phyloP scores from a whole-genome alignment of 345 rosid genomes.

The Murraya koenigii region DNA sequence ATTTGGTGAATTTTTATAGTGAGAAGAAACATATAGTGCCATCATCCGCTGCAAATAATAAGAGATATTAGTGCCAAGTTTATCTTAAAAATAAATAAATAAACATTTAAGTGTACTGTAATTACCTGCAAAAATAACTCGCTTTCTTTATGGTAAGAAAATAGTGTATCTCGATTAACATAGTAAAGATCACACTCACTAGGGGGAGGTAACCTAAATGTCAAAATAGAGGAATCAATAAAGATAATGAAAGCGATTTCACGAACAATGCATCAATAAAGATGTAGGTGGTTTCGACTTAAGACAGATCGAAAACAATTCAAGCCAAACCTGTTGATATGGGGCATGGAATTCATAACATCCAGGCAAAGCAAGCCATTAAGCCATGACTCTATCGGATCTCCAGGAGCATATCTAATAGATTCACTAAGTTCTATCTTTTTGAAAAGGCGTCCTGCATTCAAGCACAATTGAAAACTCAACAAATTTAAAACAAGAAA shows the following conservation, averaged over 20 bases:
- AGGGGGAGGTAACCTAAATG: constrained; percentile 71
- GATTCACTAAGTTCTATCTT: constrained; percentile 92
- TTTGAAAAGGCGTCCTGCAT: constrained; percentile 77
- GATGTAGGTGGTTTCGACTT: constrained; percentile 2
- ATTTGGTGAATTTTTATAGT: constrained; percentile 97
- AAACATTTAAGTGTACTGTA: background rate
- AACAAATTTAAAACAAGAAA: background rate
- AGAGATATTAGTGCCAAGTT: constrained; percentile 24
- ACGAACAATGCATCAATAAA: background rate
- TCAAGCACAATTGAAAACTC: constrained; percentile 18
- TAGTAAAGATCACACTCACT: constrained; percentile 85
- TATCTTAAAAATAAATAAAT: constrained; percentile 5
- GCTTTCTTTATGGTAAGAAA: constrained; percentile 91
- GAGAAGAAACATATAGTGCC: constrained; percentile 95
- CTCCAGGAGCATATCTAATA: constrained; percentile 87
- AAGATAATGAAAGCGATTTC: background rate
- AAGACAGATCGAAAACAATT: constrained; percentile 2
- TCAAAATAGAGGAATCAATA: constrained; percentile 13
- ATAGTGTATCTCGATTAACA: constrained; percentile 89
- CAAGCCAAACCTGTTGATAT: constrained; percentile 52
- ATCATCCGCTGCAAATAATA: constrained; percentile 77
- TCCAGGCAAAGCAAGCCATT: constrained; percentile 88
- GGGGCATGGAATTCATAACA: constrained; percentile 68
- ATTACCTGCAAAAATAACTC: constrained; percentile 84
- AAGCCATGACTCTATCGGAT: constrained; percentile 98